Conservation (phyloP, 441 rosid genomes). For the Viola pubescens region DNA sequence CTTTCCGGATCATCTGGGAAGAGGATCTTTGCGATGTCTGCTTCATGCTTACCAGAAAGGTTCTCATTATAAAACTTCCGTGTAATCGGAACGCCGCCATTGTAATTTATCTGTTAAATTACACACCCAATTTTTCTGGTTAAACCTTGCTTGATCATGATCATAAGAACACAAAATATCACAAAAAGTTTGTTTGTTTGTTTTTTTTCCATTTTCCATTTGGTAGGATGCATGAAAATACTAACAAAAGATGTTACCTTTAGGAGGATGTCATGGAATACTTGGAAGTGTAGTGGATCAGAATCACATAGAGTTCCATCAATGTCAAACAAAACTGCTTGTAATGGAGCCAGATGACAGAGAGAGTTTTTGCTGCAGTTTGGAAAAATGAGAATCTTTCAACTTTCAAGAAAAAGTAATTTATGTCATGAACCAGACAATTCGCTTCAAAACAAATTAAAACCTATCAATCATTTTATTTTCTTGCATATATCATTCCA, state of each 20-base stretch:
- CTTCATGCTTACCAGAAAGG: constrained; percentile 75
- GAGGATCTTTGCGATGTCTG: constrained; percentile 51
- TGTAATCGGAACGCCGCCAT: constrained; percentile 71
- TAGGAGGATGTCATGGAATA: constrained; percentile 58
- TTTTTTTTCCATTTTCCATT: no score
- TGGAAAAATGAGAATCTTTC: no score
- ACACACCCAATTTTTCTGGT: not conserved
- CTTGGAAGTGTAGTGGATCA: constrained; percentile 67
- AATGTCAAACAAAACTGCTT: constrained; percentile 78
- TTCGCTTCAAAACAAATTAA: no score
- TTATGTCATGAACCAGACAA: no score
- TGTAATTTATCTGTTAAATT: constrained; percentile 64
- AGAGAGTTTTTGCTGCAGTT: constrained; percentile 49
- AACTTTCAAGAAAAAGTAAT: no score
- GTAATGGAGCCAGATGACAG: constrained; percentile 57
- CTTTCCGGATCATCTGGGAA: constrained; percentile 66
- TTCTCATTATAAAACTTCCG: constrained; percentile 61
- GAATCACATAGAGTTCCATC: constrained; percentile 97
- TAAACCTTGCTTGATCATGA: no score
- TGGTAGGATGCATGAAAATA: no score
- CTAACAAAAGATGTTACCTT: constrained; percentile 36
- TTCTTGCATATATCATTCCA: no score
- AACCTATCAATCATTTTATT: no score
- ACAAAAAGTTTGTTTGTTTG: no score
- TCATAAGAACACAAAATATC: no score